Evolutionary conservation across 768 basidiomycete species (phyloP), one percentile per base, ranked within the genome.

Genomic region (Suillus brevipes): DNA sequence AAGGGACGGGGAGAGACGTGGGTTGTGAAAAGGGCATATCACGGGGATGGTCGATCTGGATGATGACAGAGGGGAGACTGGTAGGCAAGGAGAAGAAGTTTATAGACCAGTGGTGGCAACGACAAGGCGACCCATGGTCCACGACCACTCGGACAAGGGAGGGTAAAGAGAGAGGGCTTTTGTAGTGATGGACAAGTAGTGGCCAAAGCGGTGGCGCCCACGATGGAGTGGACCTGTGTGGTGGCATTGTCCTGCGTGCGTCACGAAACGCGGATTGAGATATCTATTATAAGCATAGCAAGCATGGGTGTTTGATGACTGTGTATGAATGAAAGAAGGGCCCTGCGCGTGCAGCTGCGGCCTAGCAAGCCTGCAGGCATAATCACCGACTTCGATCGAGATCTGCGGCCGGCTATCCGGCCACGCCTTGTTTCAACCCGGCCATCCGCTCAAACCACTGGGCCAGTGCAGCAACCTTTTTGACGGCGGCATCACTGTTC

Each of bases 371-470:
- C 40, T 59, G 58, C 58, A 59, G 25, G 58, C 28, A 42, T 59
- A 40, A 42, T 59, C 38, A 59, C 58, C 58, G 40, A 42, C 18
- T 40, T 58, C 18, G 25, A 59, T 59, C 58, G 40, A 59, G 58
- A 59, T 59, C 25, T 5, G 2, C 18, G 16, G 38, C 57, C 57
- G 57, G 23, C 12, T 10, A 5, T n/a, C n/a, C 31, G 31, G 31
- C 31, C 31, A 31, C 28, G 28, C 28, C 28, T 28, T 28, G 28
- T 28, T 3, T 28, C 23, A 42, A 76, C 0, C 91, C 91, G 4
- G 90, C 89, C 80, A 89, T 87, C n/a, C 71, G 72, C 74, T 92
- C 85, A 65, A 94, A 89, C 92, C 92, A 94, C 6, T 71, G 70
- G 2, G 87, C 90, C 37, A 91, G 80, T 20, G 80, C 77, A 0